Evolutionary conservation across 1,284 basidiomycete genomes (phyloP).

Genomic region (Amylostereum chailletii): DNA sequence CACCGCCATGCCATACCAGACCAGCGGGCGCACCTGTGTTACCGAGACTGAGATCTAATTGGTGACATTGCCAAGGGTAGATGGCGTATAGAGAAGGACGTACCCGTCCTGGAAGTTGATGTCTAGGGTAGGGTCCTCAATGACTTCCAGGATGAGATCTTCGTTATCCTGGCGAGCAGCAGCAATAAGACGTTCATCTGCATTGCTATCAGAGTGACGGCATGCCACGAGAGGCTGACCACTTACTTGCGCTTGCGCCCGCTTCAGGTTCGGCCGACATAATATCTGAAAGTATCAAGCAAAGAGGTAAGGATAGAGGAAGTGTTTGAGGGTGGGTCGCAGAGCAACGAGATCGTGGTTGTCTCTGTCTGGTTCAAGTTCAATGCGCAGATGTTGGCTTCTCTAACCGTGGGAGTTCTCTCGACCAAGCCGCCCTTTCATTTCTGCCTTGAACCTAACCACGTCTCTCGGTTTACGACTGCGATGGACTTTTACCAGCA

Average conservation of each 20-base stretch:
- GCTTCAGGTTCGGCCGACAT: too few species aligned
- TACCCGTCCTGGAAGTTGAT: conserved; percentile 77
- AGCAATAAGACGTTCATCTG: conserved; percentile 68
- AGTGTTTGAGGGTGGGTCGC: too few species aligned
- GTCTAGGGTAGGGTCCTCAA: conserved; percentile 49
- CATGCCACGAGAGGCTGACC: neutral
- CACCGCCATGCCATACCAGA: neutral
- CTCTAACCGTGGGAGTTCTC: too few species aligned
- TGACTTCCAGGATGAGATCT: conserved; percentile 55
- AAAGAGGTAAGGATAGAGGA: too few species aligned
- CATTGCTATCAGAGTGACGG: neutral
- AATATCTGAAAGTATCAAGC: too few species aligned
- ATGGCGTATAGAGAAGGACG: conserved; percentile 16
- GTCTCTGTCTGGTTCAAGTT: too few species aligned
- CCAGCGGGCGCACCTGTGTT: conserved; percentile 51
- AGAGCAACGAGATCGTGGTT: too few species aligned
- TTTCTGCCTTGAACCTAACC: too few species aligned
- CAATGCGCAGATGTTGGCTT: too few species aligned
- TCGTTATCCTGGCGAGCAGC: conserved; percentile 74
- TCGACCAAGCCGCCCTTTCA: too few species aligned
- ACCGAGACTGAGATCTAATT: conserved; percentile 40
- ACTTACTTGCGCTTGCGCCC: neutral
- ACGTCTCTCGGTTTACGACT: too few species aligned
- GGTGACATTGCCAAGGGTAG: neutral
- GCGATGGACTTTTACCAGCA: too few species aligned